Evolutionary conservation across 139 green algal genomes (phyloP).

Genomic region (Chlamydomonas sp.): DNA sequence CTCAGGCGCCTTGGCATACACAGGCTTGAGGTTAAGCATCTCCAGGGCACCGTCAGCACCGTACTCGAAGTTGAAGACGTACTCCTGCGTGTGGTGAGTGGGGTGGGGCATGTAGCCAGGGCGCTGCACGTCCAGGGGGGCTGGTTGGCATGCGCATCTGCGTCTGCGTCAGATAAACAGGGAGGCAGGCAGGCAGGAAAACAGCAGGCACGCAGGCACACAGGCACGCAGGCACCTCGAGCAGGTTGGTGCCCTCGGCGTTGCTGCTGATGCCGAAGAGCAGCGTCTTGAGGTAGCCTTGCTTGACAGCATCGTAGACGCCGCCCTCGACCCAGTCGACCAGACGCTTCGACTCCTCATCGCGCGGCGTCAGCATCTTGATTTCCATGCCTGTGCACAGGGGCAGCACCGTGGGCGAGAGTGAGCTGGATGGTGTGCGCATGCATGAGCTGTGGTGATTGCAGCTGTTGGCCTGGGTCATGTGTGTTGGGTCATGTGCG

Average conservation of each 20-base stretch:
- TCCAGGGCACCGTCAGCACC: constrained; percentile 25
- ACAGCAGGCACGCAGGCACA: too few species aligned
- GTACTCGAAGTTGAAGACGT: constrained; percentile 69
- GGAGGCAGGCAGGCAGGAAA: background rate
- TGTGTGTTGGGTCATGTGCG: background rate
- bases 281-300: constrained; percentile 60
- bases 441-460: background rate
- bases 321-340: constrained; percentile 61
- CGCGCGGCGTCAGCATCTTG: constrained; percentile 43
- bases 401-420: background rate
- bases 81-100: constrained; percentile 47
- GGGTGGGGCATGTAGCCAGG: too few species aligned
- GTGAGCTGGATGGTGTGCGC: background rate
- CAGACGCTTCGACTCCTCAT: constrained; percentile 45
- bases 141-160: too few species aligned
- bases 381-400: constrained; percentile 53
- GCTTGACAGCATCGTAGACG: constrained; percentile 56
- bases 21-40: constrained; percentile 32
- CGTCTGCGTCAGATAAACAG: background rate
- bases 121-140: too few species aligned
- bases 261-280: constrained; percentile 69
- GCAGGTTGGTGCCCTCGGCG: constrained; percentile 44
- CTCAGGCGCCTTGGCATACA: too few species aligned
- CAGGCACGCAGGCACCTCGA: too few species aligned
- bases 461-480: background rate